Evolutionary conservation across 2,329 filamentous ascomycete species (phyloP), one percentile per base, ranked within the genome.

Genomic region (Alternaria longipes): DNA sequence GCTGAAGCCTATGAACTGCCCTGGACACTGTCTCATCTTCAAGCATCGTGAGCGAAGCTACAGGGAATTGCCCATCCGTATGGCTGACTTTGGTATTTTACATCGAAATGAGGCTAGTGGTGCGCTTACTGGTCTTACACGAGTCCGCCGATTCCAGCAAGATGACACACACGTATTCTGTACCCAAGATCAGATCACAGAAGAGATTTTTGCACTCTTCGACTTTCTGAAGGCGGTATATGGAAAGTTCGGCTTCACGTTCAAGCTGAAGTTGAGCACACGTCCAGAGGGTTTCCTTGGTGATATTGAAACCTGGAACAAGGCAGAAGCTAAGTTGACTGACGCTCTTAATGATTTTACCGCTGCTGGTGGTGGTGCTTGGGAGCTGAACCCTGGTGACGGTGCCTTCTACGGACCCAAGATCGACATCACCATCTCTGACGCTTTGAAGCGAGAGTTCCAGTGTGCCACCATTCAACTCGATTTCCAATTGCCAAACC

Each of bases 351-450:
- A 95, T 67, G 86, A 89, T 64, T 98, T 97, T 79, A 75, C 76
- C 4, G 74, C 76, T 14, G 68, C 81, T 49, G 84, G 84, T 54
- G 87, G 90, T 62, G 85, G 89, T 34, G 84, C 89, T 65, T 99
- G 95, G 95, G 91, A 92, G 78, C 84, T 97, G 53, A 97, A 98
- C 80, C 91, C 93, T 62, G 95, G 94, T 59, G 95, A 99, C 72
- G 95, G 95, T 76, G 95, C 95, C 54, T 99, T 98, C 82, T 99
- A 99, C 79, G 95, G 95, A 2, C 95, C 95, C 53, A 99, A 99
- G 87, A 97, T 98, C 71, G 95, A 99, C 73, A 95, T 99, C 75
- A 96, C 92, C 63, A 94, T 99, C 74, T 90, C 89, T 53, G 94
- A 97, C 80, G 92, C 92, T 46, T 84, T 97, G 68, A 89, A 89